These are phyloP conservation scores for Boeremia lycopersici DNA, from an alignment of 2,329 filamentous ascomycete genomes.

Conservation along the genomic window DNA sequence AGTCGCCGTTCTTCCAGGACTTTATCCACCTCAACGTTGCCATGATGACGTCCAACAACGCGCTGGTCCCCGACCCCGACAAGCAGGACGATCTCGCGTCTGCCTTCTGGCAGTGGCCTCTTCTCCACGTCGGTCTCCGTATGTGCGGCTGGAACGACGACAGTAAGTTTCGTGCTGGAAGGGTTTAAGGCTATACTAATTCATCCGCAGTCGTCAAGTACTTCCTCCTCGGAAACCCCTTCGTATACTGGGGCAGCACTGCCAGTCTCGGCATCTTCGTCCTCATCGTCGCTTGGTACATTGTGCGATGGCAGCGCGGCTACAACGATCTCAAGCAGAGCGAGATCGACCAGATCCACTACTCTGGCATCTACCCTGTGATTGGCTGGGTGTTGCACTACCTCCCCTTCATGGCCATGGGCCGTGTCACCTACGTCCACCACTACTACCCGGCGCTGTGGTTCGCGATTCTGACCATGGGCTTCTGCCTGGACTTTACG, in stretches of 20 bases:
- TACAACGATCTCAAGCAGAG: constrained; percentile 78
- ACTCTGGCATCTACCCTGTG: constrained; percentile 86
- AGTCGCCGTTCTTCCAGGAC: constrained; percentile 95
- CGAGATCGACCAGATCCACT: constrained; percentile 94
- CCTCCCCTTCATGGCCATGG: constrained; percentile 95
- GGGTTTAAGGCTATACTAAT: constrained; percentile 21
- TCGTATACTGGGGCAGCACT: constrained; percentile 95
- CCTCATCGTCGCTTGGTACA: constrained; percentile 79
- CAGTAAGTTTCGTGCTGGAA: constrained; percentile 49
- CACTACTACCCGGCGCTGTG: constrained; percentile 99
- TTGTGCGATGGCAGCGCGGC: constrained; percentile 94
- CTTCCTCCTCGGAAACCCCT: constrained; percentile 94
- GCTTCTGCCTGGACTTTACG: constrained; percentile 87
- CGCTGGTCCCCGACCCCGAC: constrained; percentile 93
- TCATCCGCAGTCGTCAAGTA: constrained; percentile 75
- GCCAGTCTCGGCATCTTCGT: constrained; percentile 75
- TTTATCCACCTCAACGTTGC: constrained; percentile 98
- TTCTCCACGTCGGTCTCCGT: constrained; percentile 90
- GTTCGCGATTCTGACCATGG: constrained; percentile 89
- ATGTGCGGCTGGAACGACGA: constrained; percentile 99
- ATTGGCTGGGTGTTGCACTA: constrained; percentile 97
- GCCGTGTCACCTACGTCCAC: constrained; percentile 97
- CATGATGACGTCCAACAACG: constrained; percentile 99
- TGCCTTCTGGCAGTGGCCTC: constrained; percentile 97
- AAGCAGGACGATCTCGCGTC: constrained; percentile 99